A percentile compares a stretch with the other conserved stretches of the same genome.
phyloP scores from a whole-genome alignment of 2,329 filamentous ascomycete genomes.

The Trichoderma sp. region DNA sequence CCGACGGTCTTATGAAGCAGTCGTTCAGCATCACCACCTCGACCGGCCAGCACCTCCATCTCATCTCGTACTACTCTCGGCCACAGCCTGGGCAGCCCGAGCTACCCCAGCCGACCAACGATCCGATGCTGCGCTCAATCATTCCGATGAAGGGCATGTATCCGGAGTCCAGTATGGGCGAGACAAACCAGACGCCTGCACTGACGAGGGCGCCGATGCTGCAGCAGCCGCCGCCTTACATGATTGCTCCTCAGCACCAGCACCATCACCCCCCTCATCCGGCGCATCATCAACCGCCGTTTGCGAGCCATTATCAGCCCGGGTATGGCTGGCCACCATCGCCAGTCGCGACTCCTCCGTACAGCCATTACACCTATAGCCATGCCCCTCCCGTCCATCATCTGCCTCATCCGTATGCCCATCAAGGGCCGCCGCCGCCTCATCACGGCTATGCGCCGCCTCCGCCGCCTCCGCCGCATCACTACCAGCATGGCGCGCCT shows the following conservation, averaged over 20 bases:
- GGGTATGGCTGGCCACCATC: constrained; percentile 60
- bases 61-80: constrained; percentile 95
- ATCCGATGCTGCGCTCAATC: constrained; percentile 78
- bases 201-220: constrained; percentile 77
- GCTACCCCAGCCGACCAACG: constrained; percentile 78
- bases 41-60: constrained; percentile 83
- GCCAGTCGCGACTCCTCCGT: constrained; percentile 58
- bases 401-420: constrained; percentile 37
- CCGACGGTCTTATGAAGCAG: constrained; percentile 97
- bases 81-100: constrained; percentile 72
- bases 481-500: constrained; percentile 33
- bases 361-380: constrained; percentile 50
- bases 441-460: constrained; percentile 33
- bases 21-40: constrained; percentile 98
- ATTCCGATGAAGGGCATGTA: constrained; percentile 93
- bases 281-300: constrained; percentile 38
- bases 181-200: constrained; percentile 76
- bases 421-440: constrained; percentile 36
- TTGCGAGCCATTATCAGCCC: constrained; percentile 48
- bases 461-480: constrained; percentile 22
- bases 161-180: constrained; percentile 90
- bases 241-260: constrained; percentile 43
- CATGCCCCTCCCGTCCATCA: constrained; percentile 41
- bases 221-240: constrained; percentile 48
- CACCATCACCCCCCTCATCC: constrained; percentile 40